Evolutionary conservation across 192 early-diverging fungal species (phyloP).

Genomic region (Gryganskiella cystojenkinii): DNA sequence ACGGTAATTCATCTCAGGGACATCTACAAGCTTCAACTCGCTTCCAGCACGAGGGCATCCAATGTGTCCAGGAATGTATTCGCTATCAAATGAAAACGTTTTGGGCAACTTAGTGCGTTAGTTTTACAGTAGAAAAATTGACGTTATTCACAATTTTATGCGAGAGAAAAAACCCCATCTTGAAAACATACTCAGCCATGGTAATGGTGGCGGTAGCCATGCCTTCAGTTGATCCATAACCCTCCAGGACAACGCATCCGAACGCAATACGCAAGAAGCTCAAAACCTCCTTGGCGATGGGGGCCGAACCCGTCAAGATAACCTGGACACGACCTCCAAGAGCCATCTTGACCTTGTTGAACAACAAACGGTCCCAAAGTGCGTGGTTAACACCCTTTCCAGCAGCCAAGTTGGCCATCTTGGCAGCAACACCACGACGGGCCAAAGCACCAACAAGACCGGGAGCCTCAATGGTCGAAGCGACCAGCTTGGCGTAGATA

Average conservation of each 20-base stretch:
- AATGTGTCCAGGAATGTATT: slow-evolving; percentile 71
- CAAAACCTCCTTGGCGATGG: slow-evolving; percentile 71
- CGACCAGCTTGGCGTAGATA: slow-evolving; percentile 74
- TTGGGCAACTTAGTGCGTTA: neutral
- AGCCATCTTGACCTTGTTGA: slow-evolving; percentile 82
- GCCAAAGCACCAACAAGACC: slow-evolving; percentile 64
- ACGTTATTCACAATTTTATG: neutral
- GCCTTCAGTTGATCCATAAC: slow-evolving; percentile 63
- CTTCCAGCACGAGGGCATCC: slow-evolving; percentile 71
- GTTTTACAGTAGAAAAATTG: neutral
- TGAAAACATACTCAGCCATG: slow-evolving; percentile 37
- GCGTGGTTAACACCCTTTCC: slow-evolving; percentile 72
- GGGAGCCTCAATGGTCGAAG: slow-evolving; percentile 67
- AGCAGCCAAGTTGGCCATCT: slow-evolving; percentile 66
- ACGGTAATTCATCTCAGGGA: slow-evolving; percentile 89
- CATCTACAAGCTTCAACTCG: slow-evolving; percentile 87
- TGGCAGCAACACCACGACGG: slow-evolving; percentile 70
- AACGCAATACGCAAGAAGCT: slow-evolving; percentile 77
- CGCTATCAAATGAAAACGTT: slow-evolving; percentile 39
- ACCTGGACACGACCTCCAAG: slow-evolving; percentile 82
- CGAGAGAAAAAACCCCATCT: slow-evolving; percentile 2
- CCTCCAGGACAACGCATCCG: slow-evolving; percentile 72
- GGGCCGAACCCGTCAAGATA: slow-evolving; percentile 78
- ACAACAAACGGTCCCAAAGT: slow-evolving; percentile 89
- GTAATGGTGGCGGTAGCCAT: slow-evolving; percentile 48